phyloP scores from a whole-genome alignment of 1,139 yeast species.

The Lodderomyces metapsilosis region DNA sequence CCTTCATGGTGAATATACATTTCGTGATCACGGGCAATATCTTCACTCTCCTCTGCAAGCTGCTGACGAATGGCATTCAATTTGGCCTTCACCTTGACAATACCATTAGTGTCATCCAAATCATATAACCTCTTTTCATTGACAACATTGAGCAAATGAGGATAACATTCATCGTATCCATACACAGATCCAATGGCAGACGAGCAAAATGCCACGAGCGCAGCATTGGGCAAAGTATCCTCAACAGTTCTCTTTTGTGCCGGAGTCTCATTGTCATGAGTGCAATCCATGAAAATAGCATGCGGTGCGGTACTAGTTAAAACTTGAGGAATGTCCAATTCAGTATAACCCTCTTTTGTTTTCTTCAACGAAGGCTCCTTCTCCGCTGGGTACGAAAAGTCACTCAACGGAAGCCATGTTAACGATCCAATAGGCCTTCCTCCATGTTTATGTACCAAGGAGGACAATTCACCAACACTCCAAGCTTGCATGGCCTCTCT shows the following conservation, averaged over 20 bases:
- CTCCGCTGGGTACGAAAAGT: slow-evolving; percentile 62
- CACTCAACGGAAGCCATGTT: slow-evolving; percentile 72
- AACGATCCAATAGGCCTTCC: slow-evolving; percentile 95
- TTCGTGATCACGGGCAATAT: slow-evolving; percentile 72
- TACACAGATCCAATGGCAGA: slow-evolving; percentile 93
- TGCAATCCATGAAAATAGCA: slow-evolving; percentile 95
- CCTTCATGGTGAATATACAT: slow-evolving; percentile 95
- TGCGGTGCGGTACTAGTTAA: slow-evolving; percentile 74
- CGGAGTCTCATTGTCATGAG: slow-evolving; percentile 93
- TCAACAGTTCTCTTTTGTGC: slow-evolving; percentile 87
- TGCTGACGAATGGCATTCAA: slow-evolving; percentile 58
- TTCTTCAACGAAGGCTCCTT: slow-evolving; percentile 32
- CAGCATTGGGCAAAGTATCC: slow-evolving; percentile 93
- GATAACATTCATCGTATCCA: slow-evolving; percentile 93
- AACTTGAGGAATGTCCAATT: slow-evolving; percentile 63
- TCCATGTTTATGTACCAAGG: slow-evolving; percentile 87
- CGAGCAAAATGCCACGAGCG: slow-evolving; percentile 87
- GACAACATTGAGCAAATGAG: slow-evolving; percentile 79
- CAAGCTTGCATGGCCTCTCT: slow-evolving; percentile 98
- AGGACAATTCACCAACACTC: slow-evolving; percentile 81
- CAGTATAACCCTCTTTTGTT: slow-evolving; percentile 44
- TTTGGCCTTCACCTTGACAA: slow-evolving; percentile 64
- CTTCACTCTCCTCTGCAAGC: slow-evolving; percentile 65
- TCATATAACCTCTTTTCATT: slow-evolving; percentile 67
- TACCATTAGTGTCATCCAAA: slow-evolving; percentile 57